These are phyloP conservation scores for Tulasnella sp. DNA, from an alignment of 768 basidiomycete species.

Conservation along the genomic window DNA sequence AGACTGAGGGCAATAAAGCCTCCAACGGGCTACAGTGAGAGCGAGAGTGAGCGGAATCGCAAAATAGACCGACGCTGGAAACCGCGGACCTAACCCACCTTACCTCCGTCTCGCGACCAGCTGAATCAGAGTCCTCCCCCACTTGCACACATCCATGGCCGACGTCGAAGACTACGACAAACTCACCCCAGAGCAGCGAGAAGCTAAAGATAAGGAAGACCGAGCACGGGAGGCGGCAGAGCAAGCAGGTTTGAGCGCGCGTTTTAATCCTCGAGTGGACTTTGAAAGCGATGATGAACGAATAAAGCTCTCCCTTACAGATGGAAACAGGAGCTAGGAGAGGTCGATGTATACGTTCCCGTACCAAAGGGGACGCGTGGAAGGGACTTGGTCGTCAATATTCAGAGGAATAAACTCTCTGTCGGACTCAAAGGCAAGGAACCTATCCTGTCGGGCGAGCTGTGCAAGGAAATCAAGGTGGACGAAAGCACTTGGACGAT, in stretches of 20 bases:
- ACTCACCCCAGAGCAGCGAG: slow-evolving; percentile 69
- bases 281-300: slow-evolving; percentile 22
- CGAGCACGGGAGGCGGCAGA: slow-evolving; percentile 67
- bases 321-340: slow-evolving; percentile 87
- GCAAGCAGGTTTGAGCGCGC: slow-evolving; percentile 65
- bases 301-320: slow-evolving; percentile 74
- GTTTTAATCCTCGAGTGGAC: neutral
- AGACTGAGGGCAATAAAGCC: slow-evolving; percentile 10
- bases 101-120: neutral
- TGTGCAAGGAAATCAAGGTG: slow-evolving; percentile 90
- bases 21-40: slow-evolving; percentile 14
- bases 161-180: slow-evolving; percentile 55
- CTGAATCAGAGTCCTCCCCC: neutral
- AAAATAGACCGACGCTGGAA: slow-evolving; percentile 21
- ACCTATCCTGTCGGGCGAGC: slow-evolving; percentile 79
- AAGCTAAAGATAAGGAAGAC: slow-evolving; percentile 63
- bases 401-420: slow-evolving; percentile 78
- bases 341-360: slow-evolving; percentile 76
- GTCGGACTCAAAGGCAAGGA: slow-evolving; percentile 83
- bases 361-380: slow-evolving; percentile 85
- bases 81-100: neutral
- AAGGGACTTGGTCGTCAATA: slow-evolving; percentile 63
- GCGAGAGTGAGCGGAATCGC: slow-evolving; percentile 13
- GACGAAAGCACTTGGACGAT: slow-evolving; percentile 98
- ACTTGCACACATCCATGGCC: neutral